Conservation (phyloP, 75 land plant genomes). For the Pseudotsuga menziesii region DNA sequence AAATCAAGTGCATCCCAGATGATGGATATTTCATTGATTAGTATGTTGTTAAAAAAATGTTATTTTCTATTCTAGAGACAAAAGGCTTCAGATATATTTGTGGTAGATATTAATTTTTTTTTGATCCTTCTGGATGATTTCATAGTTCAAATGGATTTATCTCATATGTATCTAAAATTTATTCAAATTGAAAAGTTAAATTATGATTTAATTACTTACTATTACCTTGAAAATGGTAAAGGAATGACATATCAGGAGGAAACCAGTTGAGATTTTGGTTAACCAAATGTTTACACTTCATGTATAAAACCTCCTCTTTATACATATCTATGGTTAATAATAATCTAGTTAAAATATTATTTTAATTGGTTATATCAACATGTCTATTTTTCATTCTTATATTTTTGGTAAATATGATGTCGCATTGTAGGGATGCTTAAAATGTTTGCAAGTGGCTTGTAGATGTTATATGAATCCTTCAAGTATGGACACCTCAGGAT, state of each 20-base stretch:
- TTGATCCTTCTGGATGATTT: neutral
- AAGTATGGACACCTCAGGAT: constrained; percentile 18
- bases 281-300: constrained; percentile 51
- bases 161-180: too few species aligned
- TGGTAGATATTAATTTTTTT: neutral
- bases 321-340: constrained; percentile 18
- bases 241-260: constrained; percentile 43
- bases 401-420: neutral
- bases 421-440: too few species aligned
- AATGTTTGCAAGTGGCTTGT: constrained; percentile 28
- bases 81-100: neutral
- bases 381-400: neutral
- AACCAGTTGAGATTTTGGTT: constrained; percentile 30
- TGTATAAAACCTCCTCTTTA: constrained; percentile 25
- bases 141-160: too few species aligned
- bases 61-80: neutral
- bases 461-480: constrained; percentile 31
- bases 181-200: too few species aligned
- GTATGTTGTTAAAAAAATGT: constrained; percentile 25
- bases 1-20: constrained; percentile 82
- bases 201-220: neutral
- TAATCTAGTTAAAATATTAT: neutral
- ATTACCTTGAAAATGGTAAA: constrained; percentile 11
- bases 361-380: too few species aligned
- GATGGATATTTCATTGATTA: constrained; percentile 79